Base-by-base conservation (phyloP, 2,329 filamentous ascomycete species). In the Chaetomiaceae sp. region DNA sequence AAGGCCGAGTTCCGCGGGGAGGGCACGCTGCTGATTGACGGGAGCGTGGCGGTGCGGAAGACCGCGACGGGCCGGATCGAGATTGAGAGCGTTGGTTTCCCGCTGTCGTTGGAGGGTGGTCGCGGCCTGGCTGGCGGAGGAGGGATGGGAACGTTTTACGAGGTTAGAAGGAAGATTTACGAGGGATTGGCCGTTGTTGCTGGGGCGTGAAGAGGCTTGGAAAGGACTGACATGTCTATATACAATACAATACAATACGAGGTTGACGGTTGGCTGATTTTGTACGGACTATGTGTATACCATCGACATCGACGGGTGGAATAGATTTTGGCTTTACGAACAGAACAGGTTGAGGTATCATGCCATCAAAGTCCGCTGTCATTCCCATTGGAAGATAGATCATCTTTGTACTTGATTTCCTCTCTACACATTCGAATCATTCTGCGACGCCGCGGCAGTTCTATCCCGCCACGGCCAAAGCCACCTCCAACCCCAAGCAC, bases 1-100 rank as follows among this genome's bases (percentile, higher is more conserved):
- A 85, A 82, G 13, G 92, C 92, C 1, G 94, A 96, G 69, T 96
- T 97, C 69, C 80, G 90, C 45, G 94, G 94, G 45, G 92, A 97
- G 70, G 94, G 94, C 57, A 95, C 87, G 8, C 75, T 99, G 53
- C 79, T 99, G 9, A 86, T 99, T 51, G 92, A 97, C 66, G 88
- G 89, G 1, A 81, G 82, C 9, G 91, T 97, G 6, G 88, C 90
- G 4, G 90, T 99, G 41, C 79, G 89, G 55, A 97, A 99, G 75
- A 89, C 86, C 42, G 85, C 84, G 1, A 87, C 86, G n/a, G 91
- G 91, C 0, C 84, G 81, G 61, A 90, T 96, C 64, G 92, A 95
- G 71, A 83, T 96, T 16, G 92, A 96, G 72, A 87, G 86, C 54
- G 82, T 86, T 5, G 87, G 83, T 1, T 69, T 83, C 53, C 74